Percentiles rank a stretch among this genome's conserved stretches.
phyloP scores from a whole-genome alignment of 495 filamentous ascomycete genomes.

The Haplographium delicatum region DNA sequence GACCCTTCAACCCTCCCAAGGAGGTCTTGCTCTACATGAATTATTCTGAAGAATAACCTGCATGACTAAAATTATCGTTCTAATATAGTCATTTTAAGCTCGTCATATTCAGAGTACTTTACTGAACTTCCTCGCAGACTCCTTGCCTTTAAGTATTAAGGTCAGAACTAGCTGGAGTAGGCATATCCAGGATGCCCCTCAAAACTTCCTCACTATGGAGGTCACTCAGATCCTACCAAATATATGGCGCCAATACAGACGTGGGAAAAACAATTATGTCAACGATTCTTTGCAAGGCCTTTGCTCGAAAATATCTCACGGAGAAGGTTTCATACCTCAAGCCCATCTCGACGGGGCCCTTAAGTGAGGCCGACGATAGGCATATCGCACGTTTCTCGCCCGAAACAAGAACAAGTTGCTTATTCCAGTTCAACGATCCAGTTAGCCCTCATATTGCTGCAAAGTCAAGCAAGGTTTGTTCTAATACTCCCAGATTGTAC shows the following conservation, averaged over 20 bases:
- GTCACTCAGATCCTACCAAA: slow-evolving; percentile 36
- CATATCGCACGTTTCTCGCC: slow-evolving; percentile 53
- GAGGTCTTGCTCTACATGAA: too few relatives aligned
- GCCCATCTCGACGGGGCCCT: slow-evolving; percentile 67
- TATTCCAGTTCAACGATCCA: slow-evolving; percentile 65
- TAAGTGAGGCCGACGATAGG: slow-evolving; percentile 63
- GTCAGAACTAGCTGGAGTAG: too few relatives aligned
- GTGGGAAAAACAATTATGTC: slow-evolving; percentile 76
- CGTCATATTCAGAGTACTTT: too few relatives aligned
- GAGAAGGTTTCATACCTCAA: slow-evolving; percentile 61
- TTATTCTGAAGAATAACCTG: too few relatives aligned
- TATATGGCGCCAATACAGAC: slow-evolving; percentile 76
- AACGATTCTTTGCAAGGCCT: slow-evolving; percentile 60
- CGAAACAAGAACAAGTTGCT: slow-evolving; percentile 48
- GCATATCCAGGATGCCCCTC: slow-evolving; percentile 1
- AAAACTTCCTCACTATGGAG: slow-evolving; percentile 11
- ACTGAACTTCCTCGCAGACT: too few relatives aligned
- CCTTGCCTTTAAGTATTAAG: too few relatives aligned
- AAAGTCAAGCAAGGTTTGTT: slow-evolving; percentile 29
- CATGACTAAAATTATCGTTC: too few relatives aligned
- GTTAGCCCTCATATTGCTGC: slow-evolving; percentile 73
- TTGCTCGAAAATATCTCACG: slow-evolving; percentile 34
- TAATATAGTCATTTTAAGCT: too few relatives aligned
- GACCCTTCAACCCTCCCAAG: too few relatives aligned
- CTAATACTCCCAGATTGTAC: neutral